Evolutionary conservation across 78 protist genomes (phyloP).

Genomic region (Guillardia theta): DNA sequence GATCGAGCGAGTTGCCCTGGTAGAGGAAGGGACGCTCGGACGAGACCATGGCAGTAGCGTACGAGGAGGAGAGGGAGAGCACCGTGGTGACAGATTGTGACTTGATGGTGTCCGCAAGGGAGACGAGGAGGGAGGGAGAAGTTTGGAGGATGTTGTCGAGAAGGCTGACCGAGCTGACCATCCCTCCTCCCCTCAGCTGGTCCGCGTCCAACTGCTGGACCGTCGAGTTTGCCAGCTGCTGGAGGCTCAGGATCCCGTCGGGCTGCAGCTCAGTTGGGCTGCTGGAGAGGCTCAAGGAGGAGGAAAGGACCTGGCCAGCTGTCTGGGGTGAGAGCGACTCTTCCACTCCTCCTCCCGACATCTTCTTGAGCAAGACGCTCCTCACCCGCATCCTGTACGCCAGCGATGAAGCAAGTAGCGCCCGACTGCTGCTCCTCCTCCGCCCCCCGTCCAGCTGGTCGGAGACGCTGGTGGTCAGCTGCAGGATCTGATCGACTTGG

Average conservation of each 20-base stretch:
- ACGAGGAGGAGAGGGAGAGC: too few relatives aligned
- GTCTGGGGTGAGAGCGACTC: not conserved
- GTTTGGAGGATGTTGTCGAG: too few relatives aligned
- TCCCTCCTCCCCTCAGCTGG: not conserved
- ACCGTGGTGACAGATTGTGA: too few relatives aligned
- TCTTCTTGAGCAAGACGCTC: not conserved
- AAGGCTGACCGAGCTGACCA: too few relatives aligned
- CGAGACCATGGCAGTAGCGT: too few relatives aligned
- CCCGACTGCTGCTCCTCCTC: not conserved
- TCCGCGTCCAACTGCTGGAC: not conserved
- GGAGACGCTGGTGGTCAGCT: not conserved
- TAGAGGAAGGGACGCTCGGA: too few relatives aligned
- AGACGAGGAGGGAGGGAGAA: too few relatives aligned
- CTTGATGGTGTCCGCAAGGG: too few relatives aligned
- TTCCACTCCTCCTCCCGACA: not conserved
- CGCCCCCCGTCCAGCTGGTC: not conserved
- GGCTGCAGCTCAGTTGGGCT: not conserved
- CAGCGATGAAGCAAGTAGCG: not conserved
- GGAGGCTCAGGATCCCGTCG: not conserved
- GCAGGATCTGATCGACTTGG: not conserved
- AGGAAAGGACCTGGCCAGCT: not conserved
- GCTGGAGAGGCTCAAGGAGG: not conserved
- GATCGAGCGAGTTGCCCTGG: too few relatives aligned
- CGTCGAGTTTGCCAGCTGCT: not conserved
- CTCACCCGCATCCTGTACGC: conserved; percentile 16